These are phyloP conservation scores for Trifolium repens DNA, from an alignment of 306 rosid genomes.

Conservation along the genomic window DNA sequence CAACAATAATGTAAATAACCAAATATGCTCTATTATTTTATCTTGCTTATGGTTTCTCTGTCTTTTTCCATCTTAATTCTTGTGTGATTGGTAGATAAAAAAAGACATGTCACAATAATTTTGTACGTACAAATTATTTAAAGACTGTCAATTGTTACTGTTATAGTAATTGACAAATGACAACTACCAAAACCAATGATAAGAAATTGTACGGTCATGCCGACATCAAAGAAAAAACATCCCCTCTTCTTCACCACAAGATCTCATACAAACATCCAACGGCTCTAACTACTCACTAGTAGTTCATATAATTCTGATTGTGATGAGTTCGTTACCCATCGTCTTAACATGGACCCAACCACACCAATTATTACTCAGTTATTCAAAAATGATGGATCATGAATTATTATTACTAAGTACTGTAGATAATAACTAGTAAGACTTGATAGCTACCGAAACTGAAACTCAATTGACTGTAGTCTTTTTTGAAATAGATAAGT, in stretches of 20 bases:
- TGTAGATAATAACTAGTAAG: background rate
- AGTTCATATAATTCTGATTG: background rate
- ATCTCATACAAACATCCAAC: conserved; percentile 36
- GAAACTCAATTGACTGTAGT: conserved; percentile 3
- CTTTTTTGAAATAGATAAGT: no score
- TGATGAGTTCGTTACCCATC: background rate
- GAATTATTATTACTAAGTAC: background rate
- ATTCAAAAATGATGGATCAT: background rate
- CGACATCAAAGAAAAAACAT: background rate
- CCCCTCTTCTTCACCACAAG: conserved; percentile 30
- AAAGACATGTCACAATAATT: background rate
- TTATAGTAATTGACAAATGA: background rate
- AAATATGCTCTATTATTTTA: no score
- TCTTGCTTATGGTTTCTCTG: background rate
- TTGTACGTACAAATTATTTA: background rate
- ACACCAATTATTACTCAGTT: conserved; percentile 17
- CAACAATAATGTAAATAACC: no score
- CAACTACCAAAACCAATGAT: background rate
- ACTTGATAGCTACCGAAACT: conserved; percentile 2
- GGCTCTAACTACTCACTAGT: background rate
- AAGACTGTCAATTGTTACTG: background rate
- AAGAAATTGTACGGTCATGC: background rate
- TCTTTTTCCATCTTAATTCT: background rate
- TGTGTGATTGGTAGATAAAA: background rate
- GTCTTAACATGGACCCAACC: conserved; percentile 23